These are phyloP conservation scores for Clavispora carvajalis DNA, from an alignment of 805 yeast species.

Conservation along the genomic window DNA sequence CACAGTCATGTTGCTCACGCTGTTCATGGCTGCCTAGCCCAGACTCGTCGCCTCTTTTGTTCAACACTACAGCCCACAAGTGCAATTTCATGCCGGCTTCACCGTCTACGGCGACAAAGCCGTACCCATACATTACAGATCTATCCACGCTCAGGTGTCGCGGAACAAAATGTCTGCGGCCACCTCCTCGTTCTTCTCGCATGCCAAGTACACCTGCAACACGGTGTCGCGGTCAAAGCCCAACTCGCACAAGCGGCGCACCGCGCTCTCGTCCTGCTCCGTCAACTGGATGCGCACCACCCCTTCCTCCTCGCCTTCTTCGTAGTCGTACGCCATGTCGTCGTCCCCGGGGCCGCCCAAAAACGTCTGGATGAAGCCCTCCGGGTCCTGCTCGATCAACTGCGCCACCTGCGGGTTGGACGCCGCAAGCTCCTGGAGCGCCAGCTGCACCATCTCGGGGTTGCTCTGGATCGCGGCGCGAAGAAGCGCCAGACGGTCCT, in stretches of 20 bases:
- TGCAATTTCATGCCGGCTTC: too few relatives aligned
- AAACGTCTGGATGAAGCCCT: slow-evolving; percentile 71
- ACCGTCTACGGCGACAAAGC: too few relatives aligned
- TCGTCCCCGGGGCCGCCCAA: slow-evolving; percentile 59
- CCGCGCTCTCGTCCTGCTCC: slow-evolving; percentile 84
- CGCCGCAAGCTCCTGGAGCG: slow-evolving; percentile 75
- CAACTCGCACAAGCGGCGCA: slow-evolving; percentile 79
- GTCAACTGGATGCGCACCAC: slow-evolving; percentile 57
- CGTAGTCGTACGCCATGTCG: slow-evolving; percentile 28
- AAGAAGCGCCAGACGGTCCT: slow-evolving; percentile 47
- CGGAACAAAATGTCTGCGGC: slow-evolving; percentile 87
- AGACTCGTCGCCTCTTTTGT: too few relatives aligned
- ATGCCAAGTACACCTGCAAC: slow-evolving; percentile 92
- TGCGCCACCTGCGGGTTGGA: slow-evolving; percentile 82
- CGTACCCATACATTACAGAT: too few relatives aligned
- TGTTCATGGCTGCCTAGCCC: too few relatives aligned
- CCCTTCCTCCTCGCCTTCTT: slow-evolving; percentile 34
- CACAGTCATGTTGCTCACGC: too few relatives aligned
- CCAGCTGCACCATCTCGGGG: slow-evolving; percentile 82
- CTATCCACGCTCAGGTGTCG: slow-evolving; percentile 22
- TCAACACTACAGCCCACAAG: too few relatives aligned
- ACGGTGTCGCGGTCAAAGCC: slow-evolving; percentile 89
- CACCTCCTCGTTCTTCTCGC: slow-evolving; percentile 95
- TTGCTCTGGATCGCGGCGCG: slow-evolving; percentile 76
- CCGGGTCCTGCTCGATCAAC: slow-evolving; percentile 81